Conservation (phyloP, 2,329 filamentous ascomycete genomes). For the Decorospora gaudefroyi region DNA sequence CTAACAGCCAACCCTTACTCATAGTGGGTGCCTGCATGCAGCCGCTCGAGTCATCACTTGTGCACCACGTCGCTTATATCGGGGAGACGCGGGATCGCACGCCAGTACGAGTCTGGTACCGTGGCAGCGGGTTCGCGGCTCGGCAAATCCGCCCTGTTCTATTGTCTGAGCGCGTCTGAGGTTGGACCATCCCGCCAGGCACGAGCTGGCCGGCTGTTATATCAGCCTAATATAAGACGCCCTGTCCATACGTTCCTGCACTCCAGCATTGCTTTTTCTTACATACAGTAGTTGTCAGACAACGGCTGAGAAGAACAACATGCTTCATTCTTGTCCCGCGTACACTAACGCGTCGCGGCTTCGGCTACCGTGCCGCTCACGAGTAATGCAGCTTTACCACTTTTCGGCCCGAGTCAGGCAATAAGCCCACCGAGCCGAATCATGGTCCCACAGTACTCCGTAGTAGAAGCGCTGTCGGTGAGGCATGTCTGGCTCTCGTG, state of each 20-base stretch:
- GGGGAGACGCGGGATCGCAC: constrained; percentile 17
- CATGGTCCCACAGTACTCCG: no score
- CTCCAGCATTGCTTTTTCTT: neutral
- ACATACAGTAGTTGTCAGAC: neutral
- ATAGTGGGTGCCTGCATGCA: neutral
- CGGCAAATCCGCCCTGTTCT: constrained; percentile 22
- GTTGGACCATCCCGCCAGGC: constrained; percentile 4
- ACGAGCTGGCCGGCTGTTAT: constrained; percentile 3
- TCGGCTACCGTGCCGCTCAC: constrained; percentile 12
- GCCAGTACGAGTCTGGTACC: constrained; percentile 17
- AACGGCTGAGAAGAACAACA: neutral
- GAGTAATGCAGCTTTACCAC: constrained; percentile 13
- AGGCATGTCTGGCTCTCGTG: no score
- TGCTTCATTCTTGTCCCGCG: neutral
- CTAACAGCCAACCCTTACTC: neutral
- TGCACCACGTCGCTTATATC: constrained; percentile 13
- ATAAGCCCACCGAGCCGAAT: constrained; percentile 20
- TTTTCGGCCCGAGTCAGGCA: constrained; percentile 24
- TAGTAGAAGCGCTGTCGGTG: no score
- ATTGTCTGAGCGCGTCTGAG: constrained; percentile 14
- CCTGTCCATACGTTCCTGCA: neutral
- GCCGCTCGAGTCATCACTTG: constrained; percentile 7
- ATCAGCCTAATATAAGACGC: constrained; percentile 9
- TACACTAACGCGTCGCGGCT: constrained; percentile 4
- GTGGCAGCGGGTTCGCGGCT: constrained; percentile 26